Evolutionary conservation across 2,329 filamentous ascomycete species (phyloP), one percentile per base, ranked within the genome.

Genomic region (Ophiocordyceps unilateralis): DNA sequence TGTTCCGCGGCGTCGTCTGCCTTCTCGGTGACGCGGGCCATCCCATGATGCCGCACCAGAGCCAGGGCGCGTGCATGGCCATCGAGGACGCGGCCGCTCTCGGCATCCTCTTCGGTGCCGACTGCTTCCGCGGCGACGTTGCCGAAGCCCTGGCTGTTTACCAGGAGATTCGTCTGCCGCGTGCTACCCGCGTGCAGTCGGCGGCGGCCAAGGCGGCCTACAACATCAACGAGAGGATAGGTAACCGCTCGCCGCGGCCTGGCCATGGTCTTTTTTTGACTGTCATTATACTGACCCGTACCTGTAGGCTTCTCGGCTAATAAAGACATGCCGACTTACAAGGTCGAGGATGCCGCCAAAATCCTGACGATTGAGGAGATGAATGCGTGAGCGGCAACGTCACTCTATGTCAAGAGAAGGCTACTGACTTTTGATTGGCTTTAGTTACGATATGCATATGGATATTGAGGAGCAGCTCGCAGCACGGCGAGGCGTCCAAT

Each of bases 311-410:
- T 81, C 58, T 79, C 74, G 0, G 67, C 65, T 32, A 81, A 81
- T 52, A 78, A 68, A 23, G 50, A 67, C 34, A 69, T 61, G 14
- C 55, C 67, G 0, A 68, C 66, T 0, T 81, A 81, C 58, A 75
- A 74, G 51, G 77, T 81, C 0, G 68, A 73, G 47, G 70, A 80
- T 42, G 68, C 76, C 50, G 70, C 64, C 48, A 67, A 72, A 40
- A 77, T 78, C 47, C 53, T 82, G 26, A 81, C 78, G 0, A 80
- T 82, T 41, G 75, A 80, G 48, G 77, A 82, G 55, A 81, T 82
- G 76, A 81, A 82, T 46, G 63, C 65, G 64, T 74, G 61, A 62
- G 69, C n/a, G n/a, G n/a, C n/a, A n/a, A n/a, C n/a, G n/a, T n/a
- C n/a, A n/a, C n/a, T n/a, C n/a, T n/a, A n/a, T n/a, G n/a, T n/a